Base-by-base conservation (phyloP, 2,329 filamentous ascomycete genomes). In the Colletotrichum aenigma region DNA sequence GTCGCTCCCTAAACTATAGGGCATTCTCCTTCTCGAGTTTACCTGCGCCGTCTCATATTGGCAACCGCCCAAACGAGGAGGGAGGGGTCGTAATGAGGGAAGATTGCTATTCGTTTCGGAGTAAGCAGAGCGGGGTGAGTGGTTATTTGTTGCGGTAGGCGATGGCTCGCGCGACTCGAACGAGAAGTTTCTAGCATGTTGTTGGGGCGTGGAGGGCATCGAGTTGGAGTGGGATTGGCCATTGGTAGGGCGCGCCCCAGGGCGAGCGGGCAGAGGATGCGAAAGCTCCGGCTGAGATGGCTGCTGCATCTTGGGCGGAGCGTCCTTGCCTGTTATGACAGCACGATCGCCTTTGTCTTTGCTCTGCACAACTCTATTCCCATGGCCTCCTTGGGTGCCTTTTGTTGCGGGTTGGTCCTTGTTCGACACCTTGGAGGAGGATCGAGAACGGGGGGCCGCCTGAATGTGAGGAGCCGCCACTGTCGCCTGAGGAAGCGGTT, bases 141-240 rank as follows among this genome's bases (percentile, higher is more conserved):
- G 95, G 84, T 93, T 95, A 78, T 92, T 92, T 65, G 92, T 89
- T 68, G 93, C 92, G 79, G 91, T 94, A 48, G 96, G 96, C 18
- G 96, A 98, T 12, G 95, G 96, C 77, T 92, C 90, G 77, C 90
- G 91, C 64, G 96, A 97, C 82, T 93, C 92, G 80, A 94, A 94
- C 4, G 94, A 94, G 81, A 97, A 94, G 80, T 96, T 93, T 75
- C 95, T 93, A 78, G 96, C 92, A 85, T 95, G 94, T 83, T 98
- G 96, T 81, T 96, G 95, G 10, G 96, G 97, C 4, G 96, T 98
- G 2, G 96, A 97, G 2, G 96, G 96, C 65, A 98, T 95, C 10
- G 96, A 98, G 83, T 91, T 98, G 28, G 96, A 97, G 82, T 97
- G 89, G 16, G 85, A 81, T 70, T 84, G 82, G 32, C 80, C 65